Evolutionary conservation across 176 grass and related monocot genomes (phyloP).

Genomic region (Hordeum marinum): DNA sequence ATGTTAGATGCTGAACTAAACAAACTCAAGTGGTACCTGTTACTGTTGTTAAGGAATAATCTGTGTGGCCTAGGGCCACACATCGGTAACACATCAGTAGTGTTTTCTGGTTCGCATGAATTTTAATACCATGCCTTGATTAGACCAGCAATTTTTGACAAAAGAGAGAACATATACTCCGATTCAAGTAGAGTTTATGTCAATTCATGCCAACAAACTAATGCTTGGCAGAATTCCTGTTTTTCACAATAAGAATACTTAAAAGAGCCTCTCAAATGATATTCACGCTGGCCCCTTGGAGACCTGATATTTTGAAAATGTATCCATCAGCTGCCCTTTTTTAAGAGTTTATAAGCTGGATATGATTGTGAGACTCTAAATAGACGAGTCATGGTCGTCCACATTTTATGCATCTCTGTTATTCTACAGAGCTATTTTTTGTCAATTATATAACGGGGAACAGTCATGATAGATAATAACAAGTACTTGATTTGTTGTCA

Average conservation of each 20-base stretch:
- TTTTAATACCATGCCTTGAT: neutral
- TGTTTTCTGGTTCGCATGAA: neutral
- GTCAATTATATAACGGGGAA: neutral
- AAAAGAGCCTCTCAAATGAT: neutral
- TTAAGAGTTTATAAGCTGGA: neutral
- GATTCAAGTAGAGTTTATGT: neutral
- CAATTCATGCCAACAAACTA: neutral
- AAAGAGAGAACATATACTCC: neutral
- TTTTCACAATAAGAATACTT: neutral
- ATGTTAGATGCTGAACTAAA: constrained; percentile 11
- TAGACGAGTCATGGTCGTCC: neutral
- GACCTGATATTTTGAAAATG: neutral
- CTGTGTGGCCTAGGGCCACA: neutral
- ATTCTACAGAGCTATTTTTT: neutral
- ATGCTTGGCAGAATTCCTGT: neutral
- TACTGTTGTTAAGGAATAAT: constrained; percentile 5
- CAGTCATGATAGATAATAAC: neutral
- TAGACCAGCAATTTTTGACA: neutral
- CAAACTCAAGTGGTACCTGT: neutral
- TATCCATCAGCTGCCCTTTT: neutral
- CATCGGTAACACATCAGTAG: neutral
- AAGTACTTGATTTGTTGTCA: neutral
- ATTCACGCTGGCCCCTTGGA: neutral
- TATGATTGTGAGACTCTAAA: neutral
- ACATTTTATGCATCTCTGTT: neutral